Percentiles rank a stretch among this genome's conserved stretches.
Evolutionary conservation across 352 stramenopile species (phyloP).

Genomic region (Phytophthora boehmeriae): DNA sequence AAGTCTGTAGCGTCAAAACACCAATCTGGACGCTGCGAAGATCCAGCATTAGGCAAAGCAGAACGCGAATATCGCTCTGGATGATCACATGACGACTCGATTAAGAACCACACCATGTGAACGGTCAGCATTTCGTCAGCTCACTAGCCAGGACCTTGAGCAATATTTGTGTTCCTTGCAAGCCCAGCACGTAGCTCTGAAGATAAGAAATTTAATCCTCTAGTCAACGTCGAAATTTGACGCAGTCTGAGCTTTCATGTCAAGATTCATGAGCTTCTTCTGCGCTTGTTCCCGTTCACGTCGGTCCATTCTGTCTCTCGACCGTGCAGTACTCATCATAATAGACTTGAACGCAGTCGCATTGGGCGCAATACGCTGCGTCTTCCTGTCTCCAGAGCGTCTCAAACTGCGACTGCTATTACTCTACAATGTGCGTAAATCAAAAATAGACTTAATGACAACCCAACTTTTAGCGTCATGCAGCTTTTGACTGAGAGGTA

Average conservation of each 20-base stretch:
- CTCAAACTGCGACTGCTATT: no score
- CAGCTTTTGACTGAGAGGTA: constrained; percentile 17
- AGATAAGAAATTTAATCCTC: no score
- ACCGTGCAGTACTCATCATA: constrained; percentile 29
- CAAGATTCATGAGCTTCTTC: constrained; percentile 30
- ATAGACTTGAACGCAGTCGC: constrained; percentile 24
- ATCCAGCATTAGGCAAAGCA: constrained; percentile 41
- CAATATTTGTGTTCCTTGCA: constrained; percentile 29
- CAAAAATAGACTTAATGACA: neutral
- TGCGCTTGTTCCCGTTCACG: constrained; percentile 24
- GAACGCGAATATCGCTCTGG: constrained; percentile 38
- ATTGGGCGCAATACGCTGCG: constrained; percentile 27
- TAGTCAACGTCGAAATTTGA: neutral
- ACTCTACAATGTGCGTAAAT: neutral
- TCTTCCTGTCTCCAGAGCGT: neutral
- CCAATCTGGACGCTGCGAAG: constrained; percentile 51
- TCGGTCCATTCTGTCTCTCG: constrained; percentile 33
- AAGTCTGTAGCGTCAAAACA: constrained; percentile 63
- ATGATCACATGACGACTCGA: constrained; percentile 50
- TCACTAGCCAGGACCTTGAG: neutral
- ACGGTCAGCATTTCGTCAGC: constrained; percentile 2
- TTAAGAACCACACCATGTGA: constrained; percentile 47
- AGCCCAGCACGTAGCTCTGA: neutral
- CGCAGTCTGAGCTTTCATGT: neutral
- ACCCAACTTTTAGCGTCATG: neutral